phyloP scores from a whole-genome alignment of 2,329 filamentous ascomycete species.

The Ilyonectria mors-panacis region DNA sequence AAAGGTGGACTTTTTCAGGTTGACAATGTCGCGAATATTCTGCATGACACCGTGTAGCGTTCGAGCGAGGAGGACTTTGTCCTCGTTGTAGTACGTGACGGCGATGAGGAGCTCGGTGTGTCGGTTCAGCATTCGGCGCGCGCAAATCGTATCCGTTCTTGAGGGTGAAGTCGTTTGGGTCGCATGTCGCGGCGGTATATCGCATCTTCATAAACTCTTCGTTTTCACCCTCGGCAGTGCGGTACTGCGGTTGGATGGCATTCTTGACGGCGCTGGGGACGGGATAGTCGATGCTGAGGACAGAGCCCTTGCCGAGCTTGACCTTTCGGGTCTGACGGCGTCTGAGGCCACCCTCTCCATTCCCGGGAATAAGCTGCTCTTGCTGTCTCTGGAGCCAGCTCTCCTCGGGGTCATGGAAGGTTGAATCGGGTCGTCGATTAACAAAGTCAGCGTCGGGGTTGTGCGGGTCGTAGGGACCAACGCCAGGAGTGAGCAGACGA shows the following conservation, averaged over 20 bases:
- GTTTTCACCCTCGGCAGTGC: neutral
- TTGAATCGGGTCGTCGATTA: neutral
- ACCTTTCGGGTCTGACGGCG: constrained; percentile 5
- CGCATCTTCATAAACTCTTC: constrained; percentile 18
- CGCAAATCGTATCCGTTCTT: constrained; percentile 16
- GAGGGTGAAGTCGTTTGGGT: constrained; percentile 18
- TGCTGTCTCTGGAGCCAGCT: constrained; percentile 11
- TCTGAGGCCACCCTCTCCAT: neutral
- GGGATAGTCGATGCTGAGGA: constrained; percentile 15
- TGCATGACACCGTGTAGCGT: constrained; percentile 13
- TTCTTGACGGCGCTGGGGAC: constrained; percentile 10
- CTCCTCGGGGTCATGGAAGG: neutral
- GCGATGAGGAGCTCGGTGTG: constrained; percentile 17
- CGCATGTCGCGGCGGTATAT: constrained; percentile 17
- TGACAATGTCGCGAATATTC: constrained; percentile 18
- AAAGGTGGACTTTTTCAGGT: constrained; percentile 11
- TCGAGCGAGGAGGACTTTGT: constrained; percentile 15
- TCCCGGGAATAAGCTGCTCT: neutral
- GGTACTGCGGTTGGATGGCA: constrained; percentile 12
- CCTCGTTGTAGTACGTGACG: constrained; percentile 20
- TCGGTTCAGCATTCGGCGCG: constrained; percentile 10
- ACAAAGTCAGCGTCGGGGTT: neutral
- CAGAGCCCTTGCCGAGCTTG: constrained; percentile 5
- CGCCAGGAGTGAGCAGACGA: neutral
- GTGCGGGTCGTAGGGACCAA: neutral